phyloP scores from a whole-genome alignment of 2,329 filamentous ascomycete genomes.

The Aureobasidium sp. region DNA sequence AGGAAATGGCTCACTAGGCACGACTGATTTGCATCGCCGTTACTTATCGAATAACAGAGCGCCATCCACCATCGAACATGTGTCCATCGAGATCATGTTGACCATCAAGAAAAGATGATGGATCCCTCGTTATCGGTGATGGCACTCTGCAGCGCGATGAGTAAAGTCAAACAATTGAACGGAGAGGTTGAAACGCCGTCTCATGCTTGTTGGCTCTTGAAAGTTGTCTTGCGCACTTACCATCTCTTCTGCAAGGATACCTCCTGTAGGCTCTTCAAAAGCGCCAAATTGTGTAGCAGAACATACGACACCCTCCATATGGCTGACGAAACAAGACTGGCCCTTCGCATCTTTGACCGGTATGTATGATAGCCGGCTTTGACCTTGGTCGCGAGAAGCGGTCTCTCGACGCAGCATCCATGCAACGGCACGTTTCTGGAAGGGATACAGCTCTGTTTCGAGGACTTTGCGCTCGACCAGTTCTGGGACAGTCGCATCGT shows the following conservation, averaged over 20 bases:
- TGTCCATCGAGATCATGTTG: too few relatives aligned
- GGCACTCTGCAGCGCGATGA: too few relatives aligned
- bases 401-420: slow-evolving; percentile 75
- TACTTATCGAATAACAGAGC: too few relatives aligned
- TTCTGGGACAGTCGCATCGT: slow-evolving; percentile 32
- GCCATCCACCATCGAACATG: too few relatives aligned
- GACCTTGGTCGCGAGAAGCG: neutral
- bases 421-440: slow-evolving; percentile 74
- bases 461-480: slow-evolving; percentile 27
- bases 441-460: slow-evolving; percentile 65
- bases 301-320: slow-evolving; percentile 65
- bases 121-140: too few relatives aligned
- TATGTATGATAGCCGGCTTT: slow-evolving; percentile 45
- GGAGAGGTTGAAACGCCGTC: too few relatives aligned
- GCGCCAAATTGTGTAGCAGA: slow-evolving; percentile 38
- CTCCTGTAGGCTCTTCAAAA: slow-evolving; percentile 58
- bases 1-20: too few relatives aligned
- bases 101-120: too few relatives aligned
- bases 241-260: slow-evolving; percentile 85
- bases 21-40: too few relatives aligned
- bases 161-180: too few relatives aligned
- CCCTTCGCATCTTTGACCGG: slow-evolving; percentile 52
- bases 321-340: slow-evolving; percentile 61
- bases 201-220: too few relatives aligned
- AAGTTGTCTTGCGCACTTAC: too few relatives aligned